These are phyloP conservation scores for Sporisorium scitamineum DNA, from an alignment of 1,284 basidiomycete genomes.

Conservation along the genomic window DNA sequence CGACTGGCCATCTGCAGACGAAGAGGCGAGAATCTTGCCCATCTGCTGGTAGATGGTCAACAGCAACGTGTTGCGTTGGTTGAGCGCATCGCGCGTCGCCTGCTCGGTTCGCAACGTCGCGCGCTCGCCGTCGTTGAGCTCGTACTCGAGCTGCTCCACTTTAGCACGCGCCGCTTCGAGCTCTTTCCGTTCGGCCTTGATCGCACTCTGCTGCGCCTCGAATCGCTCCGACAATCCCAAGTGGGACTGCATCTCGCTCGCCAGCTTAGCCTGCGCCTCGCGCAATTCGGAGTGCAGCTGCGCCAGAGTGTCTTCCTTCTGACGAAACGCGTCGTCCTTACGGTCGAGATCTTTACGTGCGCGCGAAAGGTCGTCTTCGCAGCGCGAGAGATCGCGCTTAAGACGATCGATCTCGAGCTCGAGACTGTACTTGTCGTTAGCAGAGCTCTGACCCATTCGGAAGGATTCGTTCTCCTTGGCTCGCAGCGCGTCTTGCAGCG, in stretches of 20 bases:
- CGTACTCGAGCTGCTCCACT: constrained; percentile 79
- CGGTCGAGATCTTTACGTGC: constrained; percentile 80
- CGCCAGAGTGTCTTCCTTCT: constrained; percentile 79
- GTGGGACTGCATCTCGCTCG: constrained; percentile 57
- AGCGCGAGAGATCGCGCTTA: constrained; percentile 82
- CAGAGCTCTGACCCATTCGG: constrained; percentile 82
- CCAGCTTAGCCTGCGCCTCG: constrained; percentile 58
- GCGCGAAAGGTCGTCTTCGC: constrained; percentile 83
- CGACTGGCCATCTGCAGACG: constrained; percentile 67
- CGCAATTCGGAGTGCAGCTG: constrained; percentile 69
- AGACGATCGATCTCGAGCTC: constrained; percentile 91
- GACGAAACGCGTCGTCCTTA: constrained; percentile 76
- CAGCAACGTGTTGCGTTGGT: constrained; percentile 89
- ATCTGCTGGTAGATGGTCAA: constrained; percentile 94
- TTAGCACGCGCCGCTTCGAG: constrained; percentile 44
- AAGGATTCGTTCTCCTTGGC: constrained; percentile 74
- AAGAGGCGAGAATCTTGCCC: constrained; percentile 82
- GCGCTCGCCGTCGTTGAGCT: constrained; percentile 85
- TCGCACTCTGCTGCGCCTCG: constrained; percentile 56
- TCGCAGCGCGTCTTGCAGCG: constrained; percentile 79
- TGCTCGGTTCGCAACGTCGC: constrained; percentile 79
- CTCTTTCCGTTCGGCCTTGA: constrained; percentile 48
- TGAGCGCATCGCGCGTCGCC: constrained; percentile 87
- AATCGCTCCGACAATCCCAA: constrained; percentile 64
- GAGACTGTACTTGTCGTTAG: constrained; percentile 84